These are phyloP conservation scores for Nitzschia sp. DNA, from an alignment of 108 stramenopile genomes.

Conservation along the genomic window DNA sequence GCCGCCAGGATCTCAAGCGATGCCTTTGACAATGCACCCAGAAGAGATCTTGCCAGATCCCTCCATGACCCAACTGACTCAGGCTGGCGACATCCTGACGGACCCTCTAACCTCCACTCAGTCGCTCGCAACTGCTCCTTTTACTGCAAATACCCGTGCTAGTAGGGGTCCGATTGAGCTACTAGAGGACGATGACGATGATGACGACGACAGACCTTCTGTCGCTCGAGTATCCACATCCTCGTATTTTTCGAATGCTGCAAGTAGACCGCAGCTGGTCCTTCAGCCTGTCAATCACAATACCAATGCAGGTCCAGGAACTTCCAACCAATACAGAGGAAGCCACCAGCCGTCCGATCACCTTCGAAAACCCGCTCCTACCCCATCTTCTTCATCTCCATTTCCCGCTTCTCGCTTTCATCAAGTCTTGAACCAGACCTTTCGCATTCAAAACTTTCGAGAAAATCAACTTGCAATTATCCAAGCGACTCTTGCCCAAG, in stretches of 20 bases:
- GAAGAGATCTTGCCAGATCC: conserved; percentile 40
- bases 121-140: not conserved
- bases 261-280: not conserved
- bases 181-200: conserved; percentile 1
- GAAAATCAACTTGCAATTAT: conserved; percentile 87
- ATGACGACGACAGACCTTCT: not conserved
- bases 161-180: conserved; percentile 10
- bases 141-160: conserved; percentile 4
- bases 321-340: not conserved
- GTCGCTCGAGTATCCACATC: not conserved
- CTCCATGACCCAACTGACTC: conserved; percentile 25
- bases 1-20: not conserved
- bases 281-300: conserved; percentile 3
- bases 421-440: conserved; percentile 47
- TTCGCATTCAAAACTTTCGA: conserved; percentile 75
- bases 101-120: conserved; percentile 15
- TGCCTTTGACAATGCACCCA: conserved; percentile 17
- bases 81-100: conserved; percentile 14
- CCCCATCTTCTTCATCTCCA: not conserved
- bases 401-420: not conserved
- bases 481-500: conserved; percentile 67
- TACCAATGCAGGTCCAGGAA: not conserved
- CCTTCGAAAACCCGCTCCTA: not conserved
- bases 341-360: not conserved
- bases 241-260: not conserved